Evolutionary conservation across 352 stramenopile species (phyloP), one percentile per base, ranked within the genome.

Genomic region (Globisporangium paddicum): DNA sequence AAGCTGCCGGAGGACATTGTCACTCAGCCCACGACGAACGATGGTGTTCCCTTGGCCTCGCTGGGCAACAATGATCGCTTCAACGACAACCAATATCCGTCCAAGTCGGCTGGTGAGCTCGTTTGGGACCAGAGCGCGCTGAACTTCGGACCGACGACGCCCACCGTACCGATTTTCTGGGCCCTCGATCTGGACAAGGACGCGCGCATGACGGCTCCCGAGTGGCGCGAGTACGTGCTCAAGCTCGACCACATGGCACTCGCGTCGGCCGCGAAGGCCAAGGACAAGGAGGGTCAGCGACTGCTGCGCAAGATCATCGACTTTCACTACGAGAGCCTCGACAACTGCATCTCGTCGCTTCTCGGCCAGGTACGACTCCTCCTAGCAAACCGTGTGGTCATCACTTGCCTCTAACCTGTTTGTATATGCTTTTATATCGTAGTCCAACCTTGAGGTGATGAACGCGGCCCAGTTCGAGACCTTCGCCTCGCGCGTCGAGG

Each of bases 281-380:
- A 54, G n/a, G 68, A 76, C 30, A 19, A 41, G 2, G 32, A 64
- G 38, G 58, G 55, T 14, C 62, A 63, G 34, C 23, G n/a, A 18
- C 60, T 64, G 41, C 41, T 72, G 28, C 25, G 40, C 13, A 64
- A 60, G 16, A 69, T 72, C 38, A 61, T 57, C 11, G 60, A 56
- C 34, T 77, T 71, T 35, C 69, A 77, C 57, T 74, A 77, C 54
- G 48, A 67, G 25, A 74, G 64, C 35, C 49, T 77, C 5, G 26
- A 53, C 10, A 3, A 47, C 37, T 77, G 69, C 50, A 74, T 73
- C 30, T 28, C 41, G 11, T 19, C 56, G 13, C 51, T 55, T 16
- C 47, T 77, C 38, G 11, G 26, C 8, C 16, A 63, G 55, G 64
- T 72, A 60, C n/a, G 49, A 16, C 14, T 10, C 13, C 11, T 6